Base-by-base conservation (phyloP, 768 basidiomycete genomes). In the Hygrophoropsis aurantiaca region DNA sequence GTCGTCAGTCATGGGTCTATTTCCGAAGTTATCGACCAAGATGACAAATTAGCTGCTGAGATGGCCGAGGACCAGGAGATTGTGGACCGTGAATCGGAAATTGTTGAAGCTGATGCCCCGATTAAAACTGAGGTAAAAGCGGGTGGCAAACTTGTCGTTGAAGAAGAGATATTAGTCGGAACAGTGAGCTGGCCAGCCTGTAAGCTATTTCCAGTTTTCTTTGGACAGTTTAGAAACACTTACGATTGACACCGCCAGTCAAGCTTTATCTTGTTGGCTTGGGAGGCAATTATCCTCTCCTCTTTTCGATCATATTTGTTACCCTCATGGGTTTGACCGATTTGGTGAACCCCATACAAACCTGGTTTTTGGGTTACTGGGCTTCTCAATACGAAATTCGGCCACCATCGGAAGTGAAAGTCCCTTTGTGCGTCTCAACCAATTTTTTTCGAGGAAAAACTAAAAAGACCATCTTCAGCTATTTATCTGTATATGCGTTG, bases 91-190 rank as follows among this genome's bases (percentile, higher is more conserved):
- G 47, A 49, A 19, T 39, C 41, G 21, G 51, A 69, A 44, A 52
- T 53, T 18, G 27, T 60, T 4, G 65, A 60, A 30, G 44, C 39
- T 2, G 56, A 55, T 23, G 58, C 55, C 23, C 41, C 48, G 18
- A 43, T 37, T 20, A 51, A 51, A 2, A 53, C 50, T 8, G 54
- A 40, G 1, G 44, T 39, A 2, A 39, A 47, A 8, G 27, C 13
- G 27, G 73, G 73, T 38, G 82, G 82, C 2, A 83, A 84, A 56
- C 70, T 87, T n/a, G 75, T 85, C 38, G 63, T 82, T 5, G 77
- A 74, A 0, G 85, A 87, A 57, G 85, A 87, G 56, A 72, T 85
- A 37, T 74, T 70, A 6, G 71, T 74, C 42, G 84, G 84, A 0
- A 79, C 78, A 48, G 75, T 86, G 20, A 75, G 77, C 39, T 80